Evolutionary conservation across 2,329 filamentous ascomycete species (phyloP).

Genomic region (Sporothrix pseudoabietina): DNA sequence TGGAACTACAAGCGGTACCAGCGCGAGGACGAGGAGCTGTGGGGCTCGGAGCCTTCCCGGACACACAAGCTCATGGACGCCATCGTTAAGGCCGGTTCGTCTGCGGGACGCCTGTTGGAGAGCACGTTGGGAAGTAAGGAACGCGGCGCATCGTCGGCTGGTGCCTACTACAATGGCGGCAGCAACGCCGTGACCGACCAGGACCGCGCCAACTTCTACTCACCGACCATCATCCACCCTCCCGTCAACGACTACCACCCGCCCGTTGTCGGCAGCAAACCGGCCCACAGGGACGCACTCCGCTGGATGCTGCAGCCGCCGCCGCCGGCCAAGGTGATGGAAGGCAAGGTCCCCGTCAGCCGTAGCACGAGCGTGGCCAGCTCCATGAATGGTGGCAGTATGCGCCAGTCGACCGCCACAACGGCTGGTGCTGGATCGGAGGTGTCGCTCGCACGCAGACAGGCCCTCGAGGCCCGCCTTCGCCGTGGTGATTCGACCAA

Average conservation of each 20-base stretch:
- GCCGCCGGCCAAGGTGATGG: slow-evolving; percentile 88
- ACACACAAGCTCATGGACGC: slow-evolving; percentile 60
- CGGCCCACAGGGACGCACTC: slow-evolving; percentile 68
- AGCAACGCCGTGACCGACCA: slow-evolving; percentile 47
- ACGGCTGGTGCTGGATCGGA: slow-evolving; percentile 28
- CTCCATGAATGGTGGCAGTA: slow-evolving; percentile 49
- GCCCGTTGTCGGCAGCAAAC: slow-evolving; percentile 77
- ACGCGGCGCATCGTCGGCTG: slow-evolving; percentile 35
- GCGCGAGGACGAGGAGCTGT: slow-evolving; percentile 83
- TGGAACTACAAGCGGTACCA: slow-evolving; percentile 83
- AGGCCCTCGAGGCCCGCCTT: slow-evolving; percentile 31
- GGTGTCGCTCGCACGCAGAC: slow-evolving; percentile 29
- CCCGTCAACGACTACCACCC: slow-evolving; percentile 86
- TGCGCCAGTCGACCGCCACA: slow-evolving; percentile 1
- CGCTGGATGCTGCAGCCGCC: slow-evolving; percentile 93
- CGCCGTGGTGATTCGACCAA: slow-evolving; percentile 30
- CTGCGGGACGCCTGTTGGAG: slow-evolving; percentile 57
- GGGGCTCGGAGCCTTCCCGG: slow-evolving; percentile 63
- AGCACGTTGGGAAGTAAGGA: slow-evolving; percentile 54
- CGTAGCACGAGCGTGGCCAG: slow-evolving; percentile 62
- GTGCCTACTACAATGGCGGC: slow-evolving; percentile 4
- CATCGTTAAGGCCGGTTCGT: slow-evolving; percentile 60
- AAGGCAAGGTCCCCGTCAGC: slow-evolving; percentile 73
- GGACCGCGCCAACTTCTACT: slow-evolving; percentile 61
- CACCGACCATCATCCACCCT: slow-evolving; percentile 58